phyloP scores from a whole-genome alignment of 257 asterid species.

The Solanum virginianum region DNA sequence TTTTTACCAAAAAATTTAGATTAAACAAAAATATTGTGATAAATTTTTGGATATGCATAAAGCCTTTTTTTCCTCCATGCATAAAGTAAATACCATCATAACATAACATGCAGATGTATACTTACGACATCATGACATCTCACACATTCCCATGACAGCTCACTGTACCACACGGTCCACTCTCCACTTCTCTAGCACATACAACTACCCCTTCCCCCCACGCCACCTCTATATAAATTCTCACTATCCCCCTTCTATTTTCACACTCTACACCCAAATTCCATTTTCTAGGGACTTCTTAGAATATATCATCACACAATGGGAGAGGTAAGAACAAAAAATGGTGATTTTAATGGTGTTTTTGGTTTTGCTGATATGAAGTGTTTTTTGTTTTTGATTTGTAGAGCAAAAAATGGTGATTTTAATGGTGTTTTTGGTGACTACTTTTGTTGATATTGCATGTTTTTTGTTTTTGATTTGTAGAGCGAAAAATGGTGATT shows the following conservation, averaged over 20 bases:
- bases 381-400: too few relatives aligned
- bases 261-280: neutral
- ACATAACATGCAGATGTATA: neutral
- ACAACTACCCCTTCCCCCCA: neutral
- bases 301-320: neutral
- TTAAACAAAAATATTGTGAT: too few relatives aligned
- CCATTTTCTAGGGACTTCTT: neutral
- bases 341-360: too few relatives aligned
- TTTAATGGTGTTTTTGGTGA: neutral
- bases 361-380: too few relatives aligned
- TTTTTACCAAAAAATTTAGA: too few relatives aligned
- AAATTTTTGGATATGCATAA: neutral
- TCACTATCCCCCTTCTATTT: neutral
- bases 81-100: neutral
- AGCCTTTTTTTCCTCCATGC: neutral
- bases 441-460: too few relatives aligned
- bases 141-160: neutral
- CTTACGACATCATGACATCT: neutral
- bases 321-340: neutral
- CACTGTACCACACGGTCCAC: slow-evolving; percentile 1
- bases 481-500: neutral
- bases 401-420: neutral
- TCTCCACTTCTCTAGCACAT: neutral
- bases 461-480: neutral
- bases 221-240: neutral